A percentile compares a stretch with the other conserved stretches of the same genome.
Conservation (phyloP, 2,329 filamentous ascomycete species). For the Trichoderma aggressivum region DNA sequence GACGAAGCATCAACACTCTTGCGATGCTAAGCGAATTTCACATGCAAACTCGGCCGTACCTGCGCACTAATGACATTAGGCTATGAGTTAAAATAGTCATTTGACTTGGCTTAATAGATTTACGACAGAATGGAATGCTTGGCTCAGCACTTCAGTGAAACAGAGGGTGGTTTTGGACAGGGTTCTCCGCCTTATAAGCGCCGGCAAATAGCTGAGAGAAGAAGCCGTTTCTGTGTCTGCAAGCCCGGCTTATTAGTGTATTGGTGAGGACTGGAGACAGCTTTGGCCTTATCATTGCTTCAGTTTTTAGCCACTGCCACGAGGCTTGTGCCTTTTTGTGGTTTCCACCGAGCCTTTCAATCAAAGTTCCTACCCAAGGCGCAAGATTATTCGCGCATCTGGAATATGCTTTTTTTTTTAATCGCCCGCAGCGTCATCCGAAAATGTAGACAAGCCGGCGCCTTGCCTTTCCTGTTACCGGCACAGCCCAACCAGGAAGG, state of each 20-base stretch:
- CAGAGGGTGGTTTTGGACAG: not conserved
- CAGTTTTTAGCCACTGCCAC: not conserved
- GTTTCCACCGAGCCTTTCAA: not conserved
- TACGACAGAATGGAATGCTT: not conserved
- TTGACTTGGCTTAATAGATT: not conserved
- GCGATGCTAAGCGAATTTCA: not conserved
- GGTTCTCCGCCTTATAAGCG: not conserved
- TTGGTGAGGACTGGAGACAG: not conserved
- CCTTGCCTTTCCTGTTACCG: not conserved
- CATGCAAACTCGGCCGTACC: not conserved
- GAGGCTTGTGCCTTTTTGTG: not conserved
- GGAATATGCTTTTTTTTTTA: not conserved
- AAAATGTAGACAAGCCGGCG: not conserved
- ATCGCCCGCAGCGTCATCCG: not conserved
- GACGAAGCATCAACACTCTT: not conserved
- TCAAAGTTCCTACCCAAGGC: not conserved
- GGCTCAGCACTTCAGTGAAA: not conserved
- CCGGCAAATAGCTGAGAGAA: not conserved
- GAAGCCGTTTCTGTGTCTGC: not conserved
- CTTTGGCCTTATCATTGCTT: not conserved
- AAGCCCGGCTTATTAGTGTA: not conserved
- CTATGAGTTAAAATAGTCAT: not conserved
- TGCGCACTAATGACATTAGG: not conserved
- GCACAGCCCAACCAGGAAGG: not conserved
- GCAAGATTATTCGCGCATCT: not conserved